These are phyloP conservation scores for Nakaseomyces glabratus DNA, from an alignment of 1,139 yeast genomes.

Conservation along the genomic window DNA sequence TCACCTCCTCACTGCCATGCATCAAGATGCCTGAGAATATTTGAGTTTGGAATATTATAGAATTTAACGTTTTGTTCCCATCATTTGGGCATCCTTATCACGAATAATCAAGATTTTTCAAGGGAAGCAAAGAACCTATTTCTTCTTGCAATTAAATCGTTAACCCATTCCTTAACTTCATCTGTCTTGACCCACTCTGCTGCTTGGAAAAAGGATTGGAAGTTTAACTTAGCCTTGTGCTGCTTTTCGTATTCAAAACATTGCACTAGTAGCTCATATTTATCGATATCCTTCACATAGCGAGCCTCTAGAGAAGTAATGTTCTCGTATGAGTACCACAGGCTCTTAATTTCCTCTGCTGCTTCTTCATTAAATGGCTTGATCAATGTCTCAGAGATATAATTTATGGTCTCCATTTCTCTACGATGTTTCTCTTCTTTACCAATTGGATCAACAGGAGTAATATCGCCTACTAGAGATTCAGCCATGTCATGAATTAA, in stretches of 20 bases:
- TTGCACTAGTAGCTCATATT: conserved; percentile 84
- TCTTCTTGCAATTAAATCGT: conserved; percentile 40
- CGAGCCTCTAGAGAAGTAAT: conserved; percentile 74
- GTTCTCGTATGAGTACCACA: conserved; percentile 89
- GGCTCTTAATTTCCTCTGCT: conserved; percentile 56
- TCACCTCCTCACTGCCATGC: no score
- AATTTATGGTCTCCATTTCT: conserved; percentile 66
- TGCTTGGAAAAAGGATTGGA: conserved; percentile 59
- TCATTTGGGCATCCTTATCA: background rate
- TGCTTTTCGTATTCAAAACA: conserved; percentile 81
- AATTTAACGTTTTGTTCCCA: background rate
- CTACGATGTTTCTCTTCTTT: conserved; percentile 72
- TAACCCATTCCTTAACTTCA: conserved; percentile 65
- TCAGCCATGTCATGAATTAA: conserved; percentile 93
- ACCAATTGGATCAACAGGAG: conserved; percentile 70
- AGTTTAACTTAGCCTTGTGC: conserved; percentile 37
- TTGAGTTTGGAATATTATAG: no score
- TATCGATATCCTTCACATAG: conserved; percentile 89
- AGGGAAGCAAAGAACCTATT: background rate
- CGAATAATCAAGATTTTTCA: no score
- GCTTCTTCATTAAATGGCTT: conserved; percentile 55
- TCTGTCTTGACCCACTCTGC: conserved; percentile 56
- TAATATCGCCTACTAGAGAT: conserved; percentile 86
- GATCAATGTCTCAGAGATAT: conserved; percentile 48
- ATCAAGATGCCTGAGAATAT: no score